These are phyloP conservation scores for Macrotyloma uniflorum DNA, from an alignment of 306 rosid genomes.

Conservation along the genomic window DNA sequence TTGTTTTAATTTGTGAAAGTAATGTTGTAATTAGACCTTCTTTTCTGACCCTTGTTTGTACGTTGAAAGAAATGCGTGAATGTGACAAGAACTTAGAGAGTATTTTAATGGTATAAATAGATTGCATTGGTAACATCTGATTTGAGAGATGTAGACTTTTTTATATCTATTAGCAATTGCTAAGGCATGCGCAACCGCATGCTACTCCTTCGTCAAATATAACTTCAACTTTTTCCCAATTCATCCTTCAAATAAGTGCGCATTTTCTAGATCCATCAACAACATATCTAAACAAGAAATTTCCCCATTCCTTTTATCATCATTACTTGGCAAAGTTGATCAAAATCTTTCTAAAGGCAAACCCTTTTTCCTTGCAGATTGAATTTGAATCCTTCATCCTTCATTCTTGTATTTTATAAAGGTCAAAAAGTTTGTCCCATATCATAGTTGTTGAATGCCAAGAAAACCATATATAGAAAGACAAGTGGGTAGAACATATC, in stretches of 20 bases:
- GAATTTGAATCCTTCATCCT: slow-evolving; percentile 46
- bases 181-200: slow-evolving; percentile 56
- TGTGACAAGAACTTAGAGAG: background rate
- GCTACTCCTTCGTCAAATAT: slow-evolving; percentile 39
- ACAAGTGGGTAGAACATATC: slow-evolving; percentile 50
- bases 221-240: slow-evolving; percentile 32
- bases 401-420: slow-evolving; percentile 24
- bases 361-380: slow-evolving; percentile 38
- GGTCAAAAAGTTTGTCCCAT: slow-evolving; percentile 44
- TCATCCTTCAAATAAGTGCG: slow-evolving; percentile 56
- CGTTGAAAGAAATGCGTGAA: background rate
- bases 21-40: background rate
- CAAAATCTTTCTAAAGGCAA: slow-evolving; percentile 37
- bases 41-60: background rate
- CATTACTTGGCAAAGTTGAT: slow-evolving; percentile 40
- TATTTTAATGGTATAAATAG: slow-evolving; percentile 1
- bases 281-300: slow-evolving; percentile 30
- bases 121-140: slow-evolving; percentile 26
- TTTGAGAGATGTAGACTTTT: slow-evolving; percentile 26
- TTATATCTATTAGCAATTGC: slow-evolving; percentile 35
- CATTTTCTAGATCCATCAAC: slow-evolving; percentile 51
- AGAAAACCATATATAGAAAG: slow-evolving; percentile 44
- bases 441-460: slow-evolving; percentile 3
- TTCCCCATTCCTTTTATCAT: slow-evolving; percentile 35
- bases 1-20: background rate